Conservation (phyloP, 2,329 filamentous ascomycete species). For the Alternaria triticimaculans region DNA sequence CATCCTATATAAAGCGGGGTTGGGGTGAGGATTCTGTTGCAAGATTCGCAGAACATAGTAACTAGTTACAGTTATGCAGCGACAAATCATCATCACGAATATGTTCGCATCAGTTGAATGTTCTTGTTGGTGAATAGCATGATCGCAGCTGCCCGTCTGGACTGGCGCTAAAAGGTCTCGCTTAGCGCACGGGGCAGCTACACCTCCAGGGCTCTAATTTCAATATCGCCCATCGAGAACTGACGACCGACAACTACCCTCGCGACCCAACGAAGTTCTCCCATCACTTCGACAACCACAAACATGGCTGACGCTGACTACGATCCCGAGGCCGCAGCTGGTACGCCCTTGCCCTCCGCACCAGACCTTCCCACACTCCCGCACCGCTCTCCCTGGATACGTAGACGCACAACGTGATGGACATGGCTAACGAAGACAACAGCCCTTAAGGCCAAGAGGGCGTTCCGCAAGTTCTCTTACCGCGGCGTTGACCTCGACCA, state of each 20-base stretch:
- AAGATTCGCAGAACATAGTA: too few species aligned
- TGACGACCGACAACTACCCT: conserved; percentile 38
- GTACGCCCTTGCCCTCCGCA: conserved; percentile 54
- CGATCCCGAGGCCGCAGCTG: conserved; percentile 70
- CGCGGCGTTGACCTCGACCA: conserved; percentile 99
- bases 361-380: conserved; percentile 17
- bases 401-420: conserved; percentile 16
- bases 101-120: not conserved
- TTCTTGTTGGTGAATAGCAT: not conserved
- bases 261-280: conserved; percentile 47
- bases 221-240: not conserved
- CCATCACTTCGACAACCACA: conserved; percentile 59
- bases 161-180: conserved; percentile 14
- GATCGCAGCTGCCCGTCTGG: conserved; percentile 1
- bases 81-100: not conserved
- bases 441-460: conserved; percentile 99
- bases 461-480: conserved; percentile 99
- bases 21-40: fast-evolving
- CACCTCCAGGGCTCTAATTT: conserved; percentile 9
- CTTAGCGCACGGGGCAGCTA: conserved; percentile 12
- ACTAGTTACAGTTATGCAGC: fast-evolving
- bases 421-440: conserved; percentile 38
- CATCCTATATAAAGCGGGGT: not conserved
- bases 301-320: conserved; percentile 90
- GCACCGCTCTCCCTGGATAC: conserved; percentile 3